Conservation (phyloP, 129 eudicot species). For the Erigeron canadensis region DNA sequence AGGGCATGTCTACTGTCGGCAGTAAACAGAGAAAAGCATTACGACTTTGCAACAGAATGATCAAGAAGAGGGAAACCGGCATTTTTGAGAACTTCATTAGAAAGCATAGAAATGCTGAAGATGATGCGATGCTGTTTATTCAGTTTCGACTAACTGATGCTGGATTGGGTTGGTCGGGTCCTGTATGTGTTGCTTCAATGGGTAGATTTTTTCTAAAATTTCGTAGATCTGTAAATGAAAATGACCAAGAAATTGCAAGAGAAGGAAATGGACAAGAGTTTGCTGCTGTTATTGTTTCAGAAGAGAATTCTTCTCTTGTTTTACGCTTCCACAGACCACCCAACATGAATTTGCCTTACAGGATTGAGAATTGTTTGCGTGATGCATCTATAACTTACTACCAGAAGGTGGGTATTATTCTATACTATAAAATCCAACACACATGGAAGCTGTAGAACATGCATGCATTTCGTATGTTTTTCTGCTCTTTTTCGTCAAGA, state of each 20-base stretch:
- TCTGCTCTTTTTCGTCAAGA: neutral
- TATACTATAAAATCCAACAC: neutral
- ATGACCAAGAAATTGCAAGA: constrained; percentile 21
- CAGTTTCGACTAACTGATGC: constrained; percentile 61
- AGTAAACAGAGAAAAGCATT: constrained; percentile 75
- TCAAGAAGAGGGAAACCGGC: constrained; percentile 44
- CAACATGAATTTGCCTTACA: constrained; percentile 61
- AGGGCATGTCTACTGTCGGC: constrained; percentile 44
- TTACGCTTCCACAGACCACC: constrained; percentile 77
- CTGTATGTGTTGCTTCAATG: constrained; percentile 89
- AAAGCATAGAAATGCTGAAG: constrained; percentile 71
- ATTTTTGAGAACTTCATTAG: constrained; percentile 69
- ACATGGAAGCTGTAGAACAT: neutral
- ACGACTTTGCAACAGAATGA: constrained; percentile 51
- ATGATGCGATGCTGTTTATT: constrained; percentile 63
- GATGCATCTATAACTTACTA: constrained; percentile 69
- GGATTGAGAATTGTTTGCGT: constrained; percentile 75
- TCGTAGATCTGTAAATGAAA: constrained; percentile 38
- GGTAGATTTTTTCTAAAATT: constrained; percentile 92
- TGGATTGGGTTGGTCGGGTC: constrained; percentile 88
- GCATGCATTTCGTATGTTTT: neutral
- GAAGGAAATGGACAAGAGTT: constrained; percentile 42
- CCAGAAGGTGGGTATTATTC: constrained; percentile 69
- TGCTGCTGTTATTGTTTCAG: constrained; percentile 78
- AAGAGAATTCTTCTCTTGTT: constrained; percentile 79